Evolutionary conservation across 2,329 filamentous ascomycete species (phyloP), one percentile per base, ranked within the genome.

Genomic region (Cercospora canescens): DNA sequence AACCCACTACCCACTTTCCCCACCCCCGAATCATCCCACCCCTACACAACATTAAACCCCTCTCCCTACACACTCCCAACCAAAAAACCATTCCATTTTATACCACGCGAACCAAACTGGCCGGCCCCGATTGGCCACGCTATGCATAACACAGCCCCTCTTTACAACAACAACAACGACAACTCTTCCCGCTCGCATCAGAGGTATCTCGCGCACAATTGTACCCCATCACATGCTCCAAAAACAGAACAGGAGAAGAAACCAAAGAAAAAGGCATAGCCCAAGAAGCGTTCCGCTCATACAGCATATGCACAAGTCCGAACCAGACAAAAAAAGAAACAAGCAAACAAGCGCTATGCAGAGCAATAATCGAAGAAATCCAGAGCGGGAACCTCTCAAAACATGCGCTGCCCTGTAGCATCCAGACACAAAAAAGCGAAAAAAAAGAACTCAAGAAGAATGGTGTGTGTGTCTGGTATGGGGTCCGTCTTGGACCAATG

Each of bases 181-280:
- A 32, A 32, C 37, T 18, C 24, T 14, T 14, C 48, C 35, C 63
- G 59, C 63, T 66, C 60, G 64, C 64, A 62, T 59, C 54, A 62
- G 60, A 60, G 64, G 64, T 66, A 66, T 66, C 64, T 66, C 63
- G 55, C 50, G 34, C 18, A 59, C 57, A n/a, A n/a, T n/a, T n/a
- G n/a, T n/a, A n/a, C n/a, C 63, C 4, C 35, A 39, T n/a, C 35
- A 12, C 35, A 16, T 16, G 35, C 35, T 39, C 9, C 12, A 16
- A n/a, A 37, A 2, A 39, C 14, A 39, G 12, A 11, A 50, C 21
- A 28, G 45, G 28, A 50, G 14, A 24, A 7, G 28, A 28, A 48
- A 2, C 1, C 4, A 50, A 50, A 39, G 12, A 12, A n/a, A 39
- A n/a, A 41, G 28, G 12, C 45, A 50, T 14, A 50, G 32, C 32